Evolutionary conservation across 176 grass and related monocot genomes (phyloP), one percentile per base, ranked within the genome.

Genomic region (Oryza nivara): DNA sequence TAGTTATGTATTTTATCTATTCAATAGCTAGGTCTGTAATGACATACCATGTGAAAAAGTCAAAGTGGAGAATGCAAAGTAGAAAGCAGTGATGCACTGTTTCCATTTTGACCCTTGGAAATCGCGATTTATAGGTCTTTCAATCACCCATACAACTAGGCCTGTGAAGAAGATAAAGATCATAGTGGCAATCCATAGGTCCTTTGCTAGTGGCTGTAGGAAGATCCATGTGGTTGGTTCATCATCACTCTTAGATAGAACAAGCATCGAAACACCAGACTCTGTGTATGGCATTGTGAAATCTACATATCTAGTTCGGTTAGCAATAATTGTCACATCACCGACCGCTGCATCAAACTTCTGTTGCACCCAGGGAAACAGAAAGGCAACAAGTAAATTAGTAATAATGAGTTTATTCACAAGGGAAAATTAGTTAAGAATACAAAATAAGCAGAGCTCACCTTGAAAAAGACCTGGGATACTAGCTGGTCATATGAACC

Each of bases 251-350:
- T 73, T 51, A 40, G 78, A 13, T 22, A 65, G 19, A 9, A 86
- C 87, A 30, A 92, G 54, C 90, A 92, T 87, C 47, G 83, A 71
- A 3, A 84, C 80, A 5, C 90, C 90, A 15, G 86, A 86, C 6
- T 87, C 80, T 3, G 87, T 81, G 67, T 87, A 92, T 25, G 90
- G 90, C 90, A 89, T 74, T 16, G 90, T 92, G 83, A 92, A 92
- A 19, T 87, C 87, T 12, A 77, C 90, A 61, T 72, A 76, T 25
- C 48, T 68, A 9, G 80, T 60, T 69, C 87, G 78, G 45, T 89
- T 72, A 19, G 67, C 83, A 1, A 82, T 69, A 49, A 92, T 92
- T 43, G 90, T 87, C 13, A 68, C 72, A n/a, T 92, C 90, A 17
- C 90, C 90, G 5, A 89, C 87, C n/a, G 85, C 90, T 1, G 85